A percentile compares a stretch with the other conserved stretches of the same genome.
Evolutionary conservation across 202 grass and related monocot genomes (phyloP).

Genomic region (Brachypodium distachyon): DNA sequence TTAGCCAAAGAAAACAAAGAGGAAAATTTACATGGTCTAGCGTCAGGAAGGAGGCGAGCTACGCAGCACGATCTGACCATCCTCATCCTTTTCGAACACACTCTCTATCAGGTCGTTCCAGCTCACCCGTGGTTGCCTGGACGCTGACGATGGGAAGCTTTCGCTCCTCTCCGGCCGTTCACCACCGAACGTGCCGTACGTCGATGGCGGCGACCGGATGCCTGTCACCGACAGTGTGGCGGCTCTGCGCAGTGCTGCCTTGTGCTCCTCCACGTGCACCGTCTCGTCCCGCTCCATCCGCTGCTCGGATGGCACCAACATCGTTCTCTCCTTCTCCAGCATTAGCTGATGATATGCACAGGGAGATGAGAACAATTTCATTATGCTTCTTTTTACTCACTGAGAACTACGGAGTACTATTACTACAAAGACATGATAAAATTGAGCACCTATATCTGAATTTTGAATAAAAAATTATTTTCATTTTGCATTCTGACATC

Average conservation of each 20-base stretch:
- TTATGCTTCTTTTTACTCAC: too few species aligned
- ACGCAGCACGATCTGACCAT: constrained; percentile 53
- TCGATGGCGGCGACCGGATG: constrained; percentile 16
- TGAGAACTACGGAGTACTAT: too few species aligned
- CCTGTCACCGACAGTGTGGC: constrained; percentile 68
- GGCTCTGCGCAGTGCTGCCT: constrained; percentile 57
- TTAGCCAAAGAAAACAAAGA: neutral
- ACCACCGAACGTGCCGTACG: constrained; percentile 59
- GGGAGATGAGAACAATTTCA: neutral
- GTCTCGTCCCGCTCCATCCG: constrained; percentile 80
- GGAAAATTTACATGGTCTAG: neutral
- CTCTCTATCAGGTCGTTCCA: constrained; percentile 86
- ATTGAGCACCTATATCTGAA: neutral
- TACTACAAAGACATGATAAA: too few species aligned
- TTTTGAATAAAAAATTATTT: neutral
- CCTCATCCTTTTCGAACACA: constrained; percentile 68
- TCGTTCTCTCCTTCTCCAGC: constrained; percentile 45
- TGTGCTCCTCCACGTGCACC: constrained; percentile 67
- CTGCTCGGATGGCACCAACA: constrained; percentile 58
- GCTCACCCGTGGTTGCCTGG: constrained; percentile 45
- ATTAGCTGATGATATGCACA: constrained; percentile 43
- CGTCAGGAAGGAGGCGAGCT: constrained; percentile 14
- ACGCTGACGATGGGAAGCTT: constrained; percentile 17
- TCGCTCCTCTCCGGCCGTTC: constrained; percentile 21
- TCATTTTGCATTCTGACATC: neutral